Percentiles rank a stretch among this genome's conserved stretches.
phyloP scores from a whole-genome alignment of 768 basidiomycete species.

The Boletus rubropictus region DNA sequence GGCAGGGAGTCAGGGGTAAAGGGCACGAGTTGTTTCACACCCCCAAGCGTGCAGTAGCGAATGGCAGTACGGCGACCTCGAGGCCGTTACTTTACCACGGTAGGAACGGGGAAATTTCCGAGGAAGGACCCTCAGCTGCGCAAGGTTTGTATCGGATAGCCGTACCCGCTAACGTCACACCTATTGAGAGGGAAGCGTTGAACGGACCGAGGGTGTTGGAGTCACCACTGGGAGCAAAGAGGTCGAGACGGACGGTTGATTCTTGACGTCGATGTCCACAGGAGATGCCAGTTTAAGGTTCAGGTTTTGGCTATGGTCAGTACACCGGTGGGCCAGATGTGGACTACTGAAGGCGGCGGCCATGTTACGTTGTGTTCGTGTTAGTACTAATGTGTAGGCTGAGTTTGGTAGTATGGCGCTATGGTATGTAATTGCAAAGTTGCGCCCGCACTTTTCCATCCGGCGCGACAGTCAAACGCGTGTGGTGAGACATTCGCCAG shows the following conservation, averaged over 20 bases:
- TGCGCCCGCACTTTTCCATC: not conserved
- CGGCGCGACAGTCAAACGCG: too few species aligned
- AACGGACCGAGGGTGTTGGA: slow-evolving; percentile 19
- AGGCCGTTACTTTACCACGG: slow-evolving; percentile 10
- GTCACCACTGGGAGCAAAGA: slow-evolving; percentile 27
- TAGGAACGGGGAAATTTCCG: slow-evolving; percentile 19
- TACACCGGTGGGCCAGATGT: not conserved
- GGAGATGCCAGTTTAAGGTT: too few species aligned
- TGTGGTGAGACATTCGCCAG: slow-evolving; percentile 6
- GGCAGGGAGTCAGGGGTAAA: slow-evolving; percentile 27
- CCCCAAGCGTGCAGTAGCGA: slow-evolving; percentile 37
- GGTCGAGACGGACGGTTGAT: slow-evolving; percentile 18
- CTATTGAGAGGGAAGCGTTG: slow-evolving; percentile 39
- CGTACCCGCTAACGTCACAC: slow-evolving; percentile 44
- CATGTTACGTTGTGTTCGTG: slow-evolving; percentile 1
- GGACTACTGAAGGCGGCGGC: not conserved
- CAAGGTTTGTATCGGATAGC: slow-evolving; percentile 13
- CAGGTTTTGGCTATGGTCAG: too few species aligned
- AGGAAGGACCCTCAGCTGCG: slow-evolving; percentile 15
- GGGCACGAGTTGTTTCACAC: slow-evolving; percentile 47
- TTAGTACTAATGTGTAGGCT: not conserved
- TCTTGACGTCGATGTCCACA: slow-evolving; percentile 6
- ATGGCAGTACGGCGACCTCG: slow-evolving; percentile 10
- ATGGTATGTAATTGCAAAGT: slow-evolving; percentile 8
- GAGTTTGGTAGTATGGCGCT: not conserved